These are phyloP conservation scores for Colletotrichum chlorophyti DNA, from an alignment of 2,329 filamentous ascomycete genomes.

Conservation along the genomic window DNA sequence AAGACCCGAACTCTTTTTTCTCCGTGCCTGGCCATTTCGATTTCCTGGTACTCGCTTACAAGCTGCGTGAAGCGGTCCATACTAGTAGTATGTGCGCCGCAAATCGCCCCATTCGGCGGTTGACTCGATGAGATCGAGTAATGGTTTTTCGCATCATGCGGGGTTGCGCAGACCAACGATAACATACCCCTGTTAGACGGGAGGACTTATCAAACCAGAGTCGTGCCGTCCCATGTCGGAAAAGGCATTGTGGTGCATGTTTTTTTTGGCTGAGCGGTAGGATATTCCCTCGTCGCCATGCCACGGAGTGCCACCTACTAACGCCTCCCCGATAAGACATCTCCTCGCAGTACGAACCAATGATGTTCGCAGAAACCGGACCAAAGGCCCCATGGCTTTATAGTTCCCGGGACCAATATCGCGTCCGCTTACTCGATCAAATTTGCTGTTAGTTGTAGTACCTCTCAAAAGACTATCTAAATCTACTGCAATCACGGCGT, in stretches of 20 bases:
- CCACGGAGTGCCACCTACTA: conserved; percentile 1
- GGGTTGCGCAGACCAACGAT: conserved; percentile 22
- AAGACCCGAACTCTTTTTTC: background rate
- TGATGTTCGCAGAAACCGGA: background rate
- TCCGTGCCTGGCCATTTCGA: background rate
- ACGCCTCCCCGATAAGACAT: conserved; percentile 21
- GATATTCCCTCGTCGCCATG: conserved; percentile 8
- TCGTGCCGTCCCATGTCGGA: conserved; percentile 14
- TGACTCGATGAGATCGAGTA: conserved; percentile 36
- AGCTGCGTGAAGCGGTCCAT: background rate
- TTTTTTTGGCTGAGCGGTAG: conserved; percentile 8
- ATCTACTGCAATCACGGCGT: conserved; percentile 25
- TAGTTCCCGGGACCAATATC: background rate
- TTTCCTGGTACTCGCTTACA: background rate
- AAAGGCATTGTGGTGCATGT: background rate
- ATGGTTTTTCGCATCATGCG: conserved; percentile 34
- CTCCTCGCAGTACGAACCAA: conserved; percentile 12
- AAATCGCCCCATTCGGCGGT: conserved; percentile 13
- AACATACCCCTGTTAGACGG: conserved; percentile 25
- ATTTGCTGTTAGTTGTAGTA: conserved; percentile 22
- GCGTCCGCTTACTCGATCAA: conserved; percentile 25
- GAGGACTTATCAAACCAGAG: conserved; percentile 5
- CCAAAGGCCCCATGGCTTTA: background rate
- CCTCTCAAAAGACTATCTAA: background rate
- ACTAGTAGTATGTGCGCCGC: conserved; percentile 2